A percentile compares a stretch with the other conserved stretches of the same genome.
Evolutionary conservation across 2,329 filamentous ascomycete genomes (phyloP).

Genomic region (Penicillium palitans): DNA sequence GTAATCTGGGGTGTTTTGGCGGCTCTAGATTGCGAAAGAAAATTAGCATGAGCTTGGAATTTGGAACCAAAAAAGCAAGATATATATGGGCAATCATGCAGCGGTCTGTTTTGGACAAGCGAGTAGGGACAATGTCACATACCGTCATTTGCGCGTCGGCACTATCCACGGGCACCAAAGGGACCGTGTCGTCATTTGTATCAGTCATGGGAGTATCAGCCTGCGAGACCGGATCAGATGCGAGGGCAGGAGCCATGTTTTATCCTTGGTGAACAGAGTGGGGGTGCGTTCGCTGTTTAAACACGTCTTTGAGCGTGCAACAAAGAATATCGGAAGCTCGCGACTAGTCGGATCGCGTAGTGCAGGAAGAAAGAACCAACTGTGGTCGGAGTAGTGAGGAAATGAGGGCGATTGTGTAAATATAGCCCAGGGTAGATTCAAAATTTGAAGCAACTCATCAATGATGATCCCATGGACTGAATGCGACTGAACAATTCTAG

Average conservation of each 20-base stretch:
- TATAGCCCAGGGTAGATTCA: not conserved
- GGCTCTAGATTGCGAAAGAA: constrained; percentile 38
- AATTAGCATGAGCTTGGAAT: constrained; percentile 12
- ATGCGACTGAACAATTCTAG: constrained; percentile 12
- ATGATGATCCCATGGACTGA: constrained; percentile 3
- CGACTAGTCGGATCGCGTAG: constrained; percentile 11
- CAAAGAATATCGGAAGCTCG: constrained; percentile 11
- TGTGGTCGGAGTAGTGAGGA: not conserved
- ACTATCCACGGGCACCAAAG: constrained; percentile 39
- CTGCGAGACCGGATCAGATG: constrained; percentile 45
- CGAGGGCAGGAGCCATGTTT: constrained; percentile 45
- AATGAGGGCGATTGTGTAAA: not conserved
- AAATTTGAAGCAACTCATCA: not conserved
- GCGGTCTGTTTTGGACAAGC: not conserved
- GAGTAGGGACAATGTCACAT: constrained; percentile 21
- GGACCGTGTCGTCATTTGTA: constrained; percentile 37
- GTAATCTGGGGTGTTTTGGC: constrained; percentile 63
- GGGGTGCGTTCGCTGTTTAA: constrained; percentile 13
- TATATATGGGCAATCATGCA: not conserved
- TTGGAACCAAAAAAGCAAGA: not conserved
- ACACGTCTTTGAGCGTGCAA: constrained; percentile 13
- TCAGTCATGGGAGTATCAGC: constrained; percentile 52
- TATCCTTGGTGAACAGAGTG: constrained; percentile 29
- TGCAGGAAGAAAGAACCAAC: not conserved
- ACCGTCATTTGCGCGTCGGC: constrained; percentile 42